A percentile compares a stretch with the other conserved stretches of the same genome.
Conservation (phyloP, 371 early-diverging fungal genomes). For the Syncephalastrum contaminatum region DNA sequence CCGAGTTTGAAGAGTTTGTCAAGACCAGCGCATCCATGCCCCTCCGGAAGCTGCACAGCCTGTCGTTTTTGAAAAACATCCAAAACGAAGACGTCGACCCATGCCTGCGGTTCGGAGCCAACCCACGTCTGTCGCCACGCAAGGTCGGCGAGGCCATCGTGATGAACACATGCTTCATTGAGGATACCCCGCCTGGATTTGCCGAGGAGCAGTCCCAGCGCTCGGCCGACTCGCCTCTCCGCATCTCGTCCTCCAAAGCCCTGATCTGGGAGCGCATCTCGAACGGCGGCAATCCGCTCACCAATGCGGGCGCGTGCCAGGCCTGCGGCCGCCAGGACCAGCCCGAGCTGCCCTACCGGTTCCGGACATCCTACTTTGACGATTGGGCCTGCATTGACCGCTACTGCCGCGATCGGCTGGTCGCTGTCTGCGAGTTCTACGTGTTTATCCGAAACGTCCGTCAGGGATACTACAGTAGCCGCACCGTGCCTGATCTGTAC, state of each 20-base stretch:
- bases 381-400: conserved; percentile 90
- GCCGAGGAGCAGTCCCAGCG: conserved; percentile 67
- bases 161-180: conserved; percentile 75
- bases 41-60: conserved; percentile 63
- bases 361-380: conserved; percentile 72
- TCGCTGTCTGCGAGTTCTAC: conserved; percentile 93
- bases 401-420: conserved; percentile 87
- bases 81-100: conserved; percentile 89
- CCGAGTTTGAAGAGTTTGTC: conserved; percentile 84
- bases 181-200: conserved; percentile 69
- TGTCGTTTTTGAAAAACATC: conserved; percentile 81
- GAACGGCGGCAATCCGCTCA: conserved; percentile 38
- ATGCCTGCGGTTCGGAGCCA: conserved; percentile 86
- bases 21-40: conserved; percentile 56
- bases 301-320: conserved; percentile 70
- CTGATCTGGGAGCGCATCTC: conserved; percentile 69
- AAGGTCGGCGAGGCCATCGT: conserved; percentile 88
- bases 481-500: conserved; percentile 75
- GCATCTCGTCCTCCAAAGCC: conserved; percentile 56
- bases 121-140: conserved; percentile 78
- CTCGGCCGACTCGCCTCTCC: conserved; percentile 49
- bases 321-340: conserved; percentile 79
- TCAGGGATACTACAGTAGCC: conserved; percentile 79
- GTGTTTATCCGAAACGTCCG: conserved; percentile 86
- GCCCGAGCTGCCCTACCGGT: conserved; percentile 68